Conservation (phyloP, 2,329 filamentous ascomycete genomes). For the Ophiobolus disseminans region DNA sequence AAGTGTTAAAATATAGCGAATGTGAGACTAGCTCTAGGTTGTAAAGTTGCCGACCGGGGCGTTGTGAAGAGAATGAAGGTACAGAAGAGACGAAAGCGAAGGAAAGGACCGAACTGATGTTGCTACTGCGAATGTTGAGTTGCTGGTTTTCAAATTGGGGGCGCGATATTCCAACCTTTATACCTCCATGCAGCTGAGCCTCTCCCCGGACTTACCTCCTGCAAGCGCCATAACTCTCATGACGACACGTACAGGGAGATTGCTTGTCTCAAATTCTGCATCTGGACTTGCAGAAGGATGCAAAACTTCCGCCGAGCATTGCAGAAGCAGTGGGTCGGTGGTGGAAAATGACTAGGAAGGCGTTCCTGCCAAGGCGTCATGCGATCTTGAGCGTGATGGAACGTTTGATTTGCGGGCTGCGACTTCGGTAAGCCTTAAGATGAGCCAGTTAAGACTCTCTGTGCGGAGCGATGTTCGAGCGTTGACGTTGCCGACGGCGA, state of each 20-base stretch:
- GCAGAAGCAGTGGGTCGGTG: slow-evolving; percentile 5
- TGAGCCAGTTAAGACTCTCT: slow-evolving; percentile 24
- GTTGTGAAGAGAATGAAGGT: slow-evolving; percentile 30
- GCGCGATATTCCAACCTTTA: slow-evolving; percentile 27
- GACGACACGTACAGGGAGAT: slow-evolving; percentile 26
- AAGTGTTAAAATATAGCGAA: slow-evolving; percentile 21
- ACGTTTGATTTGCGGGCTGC: slow-evolving; percentile 45
- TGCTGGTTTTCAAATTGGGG: slow-evolving; percentile 30
- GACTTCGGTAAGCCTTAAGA: slow-evolving; percentile 40
- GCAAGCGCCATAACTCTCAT: slow-evolving; percentile 23
- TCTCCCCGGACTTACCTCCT: slow-evolving; percentile 1
- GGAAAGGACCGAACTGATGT: slow-evolving; percentile 16
- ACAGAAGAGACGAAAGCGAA: slow-evolving; percentile 30
- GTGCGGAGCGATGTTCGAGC: slow-evolving; percentile 17
- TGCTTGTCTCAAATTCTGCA: slow-evolving; percentile 39
- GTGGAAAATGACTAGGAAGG: slow-evolving; percentile 30
- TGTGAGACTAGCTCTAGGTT: slow-evolving; percentile 47
- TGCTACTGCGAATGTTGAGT: slow-evolving; percentile 36
- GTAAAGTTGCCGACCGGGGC: slow-evolving; percentile 43
- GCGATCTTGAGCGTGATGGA: slow-evolving; percentile 37
- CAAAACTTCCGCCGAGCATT: slow-evolving; percentile 17
- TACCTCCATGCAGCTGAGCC: slow-evolving; percentile 26
- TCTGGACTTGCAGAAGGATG: slow-evolving; percentile 13
- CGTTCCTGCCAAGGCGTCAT: slow-evolving; percentile 37
- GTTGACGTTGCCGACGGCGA: slow-evolving; percentile 25